Percentiles rank a stretch among this genome's conserved stretches.
Conservation (phyloP, 2,329 filamentous ascomycete genomes). For the Xylogone sp. region DNA sequence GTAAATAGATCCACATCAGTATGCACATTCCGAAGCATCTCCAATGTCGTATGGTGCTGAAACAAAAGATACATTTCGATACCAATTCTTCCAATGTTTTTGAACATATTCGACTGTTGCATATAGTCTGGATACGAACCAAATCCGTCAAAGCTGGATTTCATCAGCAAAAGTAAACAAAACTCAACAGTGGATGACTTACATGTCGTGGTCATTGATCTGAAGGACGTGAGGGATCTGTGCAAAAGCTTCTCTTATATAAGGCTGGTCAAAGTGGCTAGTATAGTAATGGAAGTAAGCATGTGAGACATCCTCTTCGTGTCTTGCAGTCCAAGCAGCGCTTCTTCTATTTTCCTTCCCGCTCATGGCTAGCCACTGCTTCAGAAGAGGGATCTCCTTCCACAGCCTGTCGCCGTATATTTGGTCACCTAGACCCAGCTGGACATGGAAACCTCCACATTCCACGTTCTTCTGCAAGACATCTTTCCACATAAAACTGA, state of each 20-base stretch:
- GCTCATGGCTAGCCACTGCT: conserved; percentile 91
- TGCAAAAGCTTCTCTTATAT: conserved; percentile 89
- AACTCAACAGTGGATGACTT: conserved; percentile 39
- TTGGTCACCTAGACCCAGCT: conserved; percentile 88
- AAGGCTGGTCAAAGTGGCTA: conserved; percentile 95
- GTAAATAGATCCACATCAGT: conserved; percentile 93
- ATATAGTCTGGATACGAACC: conserved; percentile 97
- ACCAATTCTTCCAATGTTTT: conserved; percentile 92
- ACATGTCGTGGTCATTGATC: conserved; percentile 98
- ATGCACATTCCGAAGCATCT: conserved; percentile 84
- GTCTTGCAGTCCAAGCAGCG: conserved; percentile 85
- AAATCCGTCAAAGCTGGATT: conserved; percentile 85
- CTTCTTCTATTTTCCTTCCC: conserved; percentile 92
- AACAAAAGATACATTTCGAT: conserved; percentile 98
- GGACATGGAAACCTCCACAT: conserved; percentile 91
- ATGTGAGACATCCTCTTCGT: conserved; percentile 93
- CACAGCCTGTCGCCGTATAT: conserved; percentile 94
- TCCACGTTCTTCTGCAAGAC: conserved; percentile 96
- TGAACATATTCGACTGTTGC: conserved; percentile 97
- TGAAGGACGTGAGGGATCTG: conserved; percentile 94
- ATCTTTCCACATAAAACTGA: conserved; percentile 98
- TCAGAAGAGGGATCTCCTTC: conserved; percentile 91
- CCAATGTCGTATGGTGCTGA: conserved; percentile 94
- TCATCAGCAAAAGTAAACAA: conserved; percentile 7
- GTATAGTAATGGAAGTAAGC: conserved; percentile 99